phyloP scores from a whole-genome alignment of 2,329 filamentous ascomycete genomes.

The Colletotrichum truncatum region DNA sequence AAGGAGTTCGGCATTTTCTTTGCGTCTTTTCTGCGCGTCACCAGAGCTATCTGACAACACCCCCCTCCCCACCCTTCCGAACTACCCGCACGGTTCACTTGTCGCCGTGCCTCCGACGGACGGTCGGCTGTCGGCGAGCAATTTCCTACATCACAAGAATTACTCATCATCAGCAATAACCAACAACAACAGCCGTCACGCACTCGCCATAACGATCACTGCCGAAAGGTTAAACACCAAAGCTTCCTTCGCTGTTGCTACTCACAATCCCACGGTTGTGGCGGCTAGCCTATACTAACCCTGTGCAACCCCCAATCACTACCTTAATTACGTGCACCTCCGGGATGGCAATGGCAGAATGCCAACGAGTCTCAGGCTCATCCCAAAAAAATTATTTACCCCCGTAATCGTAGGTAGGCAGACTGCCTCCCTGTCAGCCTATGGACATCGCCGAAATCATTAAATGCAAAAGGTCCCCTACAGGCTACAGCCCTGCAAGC shows the following conservation, averaged over 20 bases:
- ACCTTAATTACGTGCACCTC: neutral
- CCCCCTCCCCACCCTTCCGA: constrained; percentile 4
- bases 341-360: neutral
- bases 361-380: neutral
- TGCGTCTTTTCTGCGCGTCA: neutral
- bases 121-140: constrained; percentile 4
- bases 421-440: constrained; percentile 5
- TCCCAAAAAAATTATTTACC: neutral
- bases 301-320: neutral
- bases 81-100: constrained; percentile 17
- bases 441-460: constrained; percentile 5
- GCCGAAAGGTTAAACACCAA: constrained; percentile 11
- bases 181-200: neutral
- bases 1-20: constrained; percentile 14
- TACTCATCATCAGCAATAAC: neutral
- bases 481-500: constrained; percentile 23
- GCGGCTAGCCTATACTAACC: neutral
- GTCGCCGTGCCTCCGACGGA: constrained; percentile 13
- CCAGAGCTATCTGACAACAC: neutral
- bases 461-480: neutral
- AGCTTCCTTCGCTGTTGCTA: neutral
- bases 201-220: neutral
- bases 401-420: neutral
- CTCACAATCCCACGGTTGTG: constrained; percentile 10
- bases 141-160: neutral